A percentile compares a stretch with the other conserved stretches of the same genome.
phyloP scores from a whole-genome alignment of 352 stramenopile genomes.

The Globisporangium recalcitrans region DNA sequence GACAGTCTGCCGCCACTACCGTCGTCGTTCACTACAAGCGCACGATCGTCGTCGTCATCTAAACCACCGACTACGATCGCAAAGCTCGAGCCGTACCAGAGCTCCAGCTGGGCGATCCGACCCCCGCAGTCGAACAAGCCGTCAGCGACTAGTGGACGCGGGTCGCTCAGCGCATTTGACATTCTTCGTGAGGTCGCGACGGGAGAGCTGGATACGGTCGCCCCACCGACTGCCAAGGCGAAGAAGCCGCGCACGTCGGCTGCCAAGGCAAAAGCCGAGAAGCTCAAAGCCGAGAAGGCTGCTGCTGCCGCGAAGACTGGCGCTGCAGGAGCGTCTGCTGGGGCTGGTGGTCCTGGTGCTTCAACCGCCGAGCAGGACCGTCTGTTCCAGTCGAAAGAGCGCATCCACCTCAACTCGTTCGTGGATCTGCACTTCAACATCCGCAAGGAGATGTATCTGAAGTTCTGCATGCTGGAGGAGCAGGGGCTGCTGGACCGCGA shows the following conservation, averaged over 20 bases:
- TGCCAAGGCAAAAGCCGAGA: slow-evolving; percentile 11
- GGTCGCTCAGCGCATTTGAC: slow-evolving; percentile 70
- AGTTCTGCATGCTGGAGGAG: slow-evolving; percentile 75
- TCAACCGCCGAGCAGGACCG: slow-evolving; percentile 23
- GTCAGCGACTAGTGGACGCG: slow-evolving; percentile 5
- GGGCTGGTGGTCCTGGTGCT: slow-evolving; percentile 1
- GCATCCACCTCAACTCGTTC: slow-evolving; percentile 72
- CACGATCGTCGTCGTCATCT: neutral
- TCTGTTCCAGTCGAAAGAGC: slow-evolving; percentile 33
- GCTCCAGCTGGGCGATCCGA: slow-evolving; percentile 19
- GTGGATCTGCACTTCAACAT: slow-evolving; percentile 82
- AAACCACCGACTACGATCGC: neutral
- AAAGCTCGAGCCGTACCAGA: slow-evolving; percentile 23
- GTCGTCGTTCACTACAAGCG: neutral
- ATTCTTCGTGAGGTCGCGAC: slow-evolving; percentile 78
- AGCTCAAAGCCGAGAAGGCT: slow-evolving; percentile 6
- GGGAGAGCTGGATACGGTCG: slow-evolving; percentile 34
- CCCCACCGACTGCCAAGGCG: slow-evolving; percentile 18
- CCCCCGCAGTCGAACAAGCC: slow-evolving; percentile 3
- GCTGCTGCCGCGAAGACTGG: slow-evolving; percentile 13
- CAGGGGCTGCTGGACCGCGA: slow-evolving; percentile 63
- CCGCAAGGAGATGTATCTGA: slow-evolving; percentile 84
- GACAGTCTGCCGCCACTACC: slow-evolving; percentile 23
- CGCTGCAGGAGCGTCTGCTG: slow-evolving; percentile 18
- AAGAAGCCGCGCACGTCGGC: slow-evolving; percentile 19